Conservation (phyloP, 805 yeast genomes). For the Yamadazyma phyllophila region DNA sequence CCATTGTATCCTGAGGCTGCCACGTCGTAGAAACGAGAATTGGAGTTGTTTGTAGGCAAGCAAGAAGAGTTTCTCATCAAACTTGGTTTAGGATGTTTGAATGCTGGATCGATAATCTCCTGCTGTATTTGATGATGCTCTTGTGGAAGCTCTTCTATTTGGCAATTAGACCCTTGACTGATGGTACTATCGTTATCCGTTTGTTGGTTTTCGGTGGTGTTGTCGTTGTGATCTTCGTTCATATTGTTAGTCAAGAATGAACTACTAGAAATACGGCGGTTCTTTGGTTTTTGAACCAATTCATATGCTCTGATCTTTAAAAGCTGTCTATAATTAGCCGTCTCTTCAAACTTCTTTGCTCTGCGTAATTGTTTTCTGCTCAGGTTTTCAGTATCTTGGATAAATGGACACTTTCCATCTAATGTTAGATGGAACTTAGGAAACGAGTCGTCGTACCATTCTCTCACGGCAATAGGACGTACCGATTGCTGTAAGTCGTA, state of each 20-base stretch:
- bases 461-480: slow-evolving; percentile 79
- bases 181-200: slow-evolving; percentile 16
- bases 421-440: slow-evolving; percentile 63
- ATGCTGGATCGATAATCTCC: slow-evolving; percentile 6
- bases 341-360: slow-evolving; percentile 38
- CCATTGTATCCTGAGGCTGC: slow-evolving; percentile 46
- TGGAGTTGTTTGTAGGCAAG: slow-evolving; percentile 24
- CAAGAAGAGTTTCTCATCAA: slow-evolving; percentile 36
- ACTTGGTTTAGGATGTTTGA: slow-evolving; percentile 26
- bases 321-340: slow-evolving; percentile 39
- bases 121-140: not conserved
- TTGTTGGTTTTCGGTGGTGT: not conserved
- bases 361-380: slow-evolving; percentile 41
- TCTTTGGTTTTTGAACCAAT: slow-evolving; percentile 27
- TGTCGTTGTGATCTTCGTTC: slow-evolving; percentile 3
- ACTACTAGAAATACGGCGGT: slow-evolving; percentile 15
- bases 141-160: not conserved
- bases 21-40: slow-evolving; percentile 41
- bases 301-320: slow-evolving; percentile 34
- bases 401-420: slow-evolving; percentile 80
- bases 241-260: slow-evolving; percentile 5
- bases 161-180: slow-evolving; percentile 9
- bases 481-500: slow-evolving; percentile 77
- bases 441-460: slow-evolving; percentile 59
- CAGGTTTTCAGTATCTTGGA: slow-evolving; percentile 52